Evolutionary conservation across 371 early-diverging fungal species (phyloP).

Genomic region (Gilbertella persicaria): DNA sequence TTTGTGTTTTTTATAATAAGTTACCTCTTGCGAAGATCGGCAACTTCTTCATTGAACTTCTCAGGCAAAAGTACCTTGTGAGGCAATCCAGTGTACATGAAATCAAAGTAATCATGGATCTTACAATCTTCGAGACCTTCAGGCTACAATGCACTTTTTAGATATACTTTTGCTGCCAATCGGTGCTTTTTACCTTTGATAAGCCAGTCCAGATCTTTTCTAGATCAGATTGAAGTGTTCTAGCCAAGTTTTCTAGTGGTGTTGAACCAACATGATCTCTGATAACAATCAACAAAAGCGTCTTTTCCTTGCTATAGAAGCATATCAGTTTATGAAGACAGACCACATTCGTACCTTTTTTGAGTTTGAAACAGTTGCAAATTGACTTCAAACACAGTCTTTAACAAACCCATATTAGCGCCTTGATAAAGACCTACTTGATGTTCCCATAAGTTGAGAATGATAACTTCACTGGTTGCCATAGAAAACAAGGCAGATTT

Average conservation of each 20-base stretch:
- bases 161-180: background rate
- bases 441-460: constrained; percentile 98
- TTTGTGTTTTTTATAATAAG: no score
- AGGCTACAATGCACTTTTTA: constrained; percentile 50
- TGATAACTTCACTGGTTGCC: constrained; percentile 93
- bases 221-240: constrained; percentile 80
- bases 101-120: constrained; percentile 91
- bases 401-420: constrained; percentile 98
- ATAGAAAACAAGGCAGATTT: constrained; percentile 96
- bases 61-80: constrained; percentile 89
- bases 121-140: constrained; percentile 76
- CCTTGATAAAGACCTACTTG: constrained; percentile 98
- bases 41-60: constrained; percentile 77
- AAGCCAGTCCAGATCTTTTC: constrained; percentile 90
- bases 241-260: constrained; percentile 79
- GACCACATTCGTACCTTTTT: constrained; percentile 45
- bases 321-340: background rate
- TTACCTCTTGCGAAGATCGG: constrained; percentile 70
- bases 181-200: constrained; percentile 61
- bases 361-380: constrained; percentile 90
- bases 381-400: constrained; percentile 98
- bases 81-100: constrained; percentile 86
- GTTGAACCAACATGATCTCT: constrained; percentile 93
- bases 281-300: constrained; percentile 94
- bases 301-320: constrained; percentile 68